Evolutionary conservation across 805 yeast genomes (phyloP).

Genomic region (Ogataea henricii): DNA sequence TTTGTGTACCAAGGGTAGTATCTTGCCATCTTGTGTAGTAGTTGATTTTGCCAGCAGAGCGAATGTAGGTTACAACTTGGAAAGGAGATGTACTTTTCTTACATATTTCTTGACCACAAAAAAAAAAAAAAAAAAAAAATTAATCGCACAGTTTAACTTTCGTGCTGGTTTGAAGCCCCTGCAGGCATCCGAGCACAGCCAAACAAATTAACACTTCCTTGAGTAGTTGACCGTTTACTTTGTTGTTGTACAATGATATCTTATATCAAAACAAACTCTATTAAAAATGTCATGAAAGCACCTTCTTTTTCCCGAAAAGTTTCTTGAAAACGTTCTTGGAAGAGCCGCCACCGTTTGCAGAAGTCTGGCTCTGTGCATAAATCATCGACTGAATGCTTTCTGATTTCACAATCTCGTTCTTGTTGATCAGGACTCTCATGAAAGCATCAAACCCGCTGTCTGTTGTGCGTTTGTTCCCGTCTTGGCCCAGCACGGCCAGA

Average conservation of each 20-base stretch:
- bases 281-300: no score
- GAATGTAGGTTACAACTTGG: not conserved
- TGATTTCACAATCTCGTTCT: slow-evolving; percentile 18
- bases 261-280: no score
- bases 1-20: slow-evolving; percentile 76
- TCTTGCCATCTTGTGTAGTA: slow-evolving; percentile 39
- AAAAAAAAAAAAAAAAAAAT: no score
- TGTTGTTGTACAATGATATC: no score
- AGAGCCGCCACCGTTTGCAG: slow-evolving; percentile 7
- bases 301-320: slow-evolving; percentile 22
- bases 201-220: no score
- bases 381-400: slow-evolving; percentile 23
- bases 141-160: no score
- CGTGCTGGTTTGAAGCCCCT: no score
- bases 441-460: slow-evolving; percentile 19
- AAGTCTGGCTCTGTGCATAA: not conserved
- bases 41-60: not conserved
- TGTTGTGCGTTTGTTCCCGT: not conserved
- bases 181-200: no score
- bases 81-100: no score
- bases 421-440: slow-evolving; percentile 12
- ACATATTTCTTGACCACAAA: no score
- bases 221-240: no score
- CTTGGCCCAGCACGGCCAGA: slow-evolving; percentile 6
- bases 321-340: slow-evolving; percentile 24